A percentile compares a stretch with the other conserved stretches of the same genome.
These are phyloP conservation scores for Colletotrichum agaves DNA, from an alignment of 2,329 filamentous ascomycete genomes.

Conservation along the genomic window DNA sequence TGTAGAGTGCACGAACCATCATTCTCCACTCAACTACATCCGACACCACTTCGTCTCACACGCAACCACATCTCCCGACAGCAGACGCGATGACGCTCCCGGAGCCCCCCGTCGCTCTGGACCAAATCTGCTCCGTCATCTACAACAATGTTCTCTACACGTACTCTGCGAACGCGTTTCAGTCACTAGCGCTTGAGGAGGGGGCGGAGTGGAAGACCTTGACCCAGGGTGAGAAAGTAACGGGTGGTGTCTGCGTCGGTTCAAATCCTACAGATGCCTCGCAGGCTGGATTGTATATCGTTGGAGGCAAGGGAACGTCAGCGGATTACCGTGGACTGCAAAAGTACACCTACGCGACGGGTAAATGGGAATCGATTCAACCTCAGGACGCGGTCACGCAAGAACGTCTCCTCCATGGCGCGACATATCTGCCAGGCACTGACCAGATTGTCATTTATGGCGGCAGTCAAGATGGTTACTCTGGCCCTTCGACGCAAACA, in stretches of 20 bases:
- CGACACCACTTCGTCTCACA: constrained; percentile 1
- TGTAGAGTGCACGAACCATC: constrained; percentile 27
- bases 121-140: constrained; percentile 84
- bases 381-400: constrained; percentile 64
- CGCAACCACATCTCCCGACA: neutral
- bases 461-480: constrained; percentile 72
- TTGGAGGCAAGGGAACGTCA: constrained; percentile 73
- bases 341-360: constrained; percentile 66
- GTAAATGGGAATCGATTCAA: constrained; percentile 61
- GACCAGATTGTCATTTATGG: constrained; percentile 84
- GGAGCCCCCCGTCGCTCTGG: constrained; percentile 74
- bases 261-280: constrained; percentile 68
- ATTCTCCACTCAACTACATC: neutral
- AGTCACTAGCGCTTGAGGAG: constrained; percentile 74
- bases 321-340: constrained; percentile 79
- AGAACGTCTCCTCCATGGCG: constrained; percentile 79
- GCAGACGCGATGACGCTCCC: constrained; percentile 74
- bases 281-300: constrained; percentile 77
- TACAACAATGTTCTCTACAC: constrained; percentile 86
- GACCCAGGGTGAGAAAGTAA: constrained; percentile 74
- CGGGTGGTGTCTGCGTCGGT: constrained; percentile 81
- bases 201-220: constrained; percentile 79
- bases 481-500: constrained; percentile 73
- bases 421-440: constrained; percentile 76
- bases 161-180: constrained; percentile 79